Base-by-base conservation (phyloP, 345 rosid genomes). In the Citrus unshiu region DNA sequence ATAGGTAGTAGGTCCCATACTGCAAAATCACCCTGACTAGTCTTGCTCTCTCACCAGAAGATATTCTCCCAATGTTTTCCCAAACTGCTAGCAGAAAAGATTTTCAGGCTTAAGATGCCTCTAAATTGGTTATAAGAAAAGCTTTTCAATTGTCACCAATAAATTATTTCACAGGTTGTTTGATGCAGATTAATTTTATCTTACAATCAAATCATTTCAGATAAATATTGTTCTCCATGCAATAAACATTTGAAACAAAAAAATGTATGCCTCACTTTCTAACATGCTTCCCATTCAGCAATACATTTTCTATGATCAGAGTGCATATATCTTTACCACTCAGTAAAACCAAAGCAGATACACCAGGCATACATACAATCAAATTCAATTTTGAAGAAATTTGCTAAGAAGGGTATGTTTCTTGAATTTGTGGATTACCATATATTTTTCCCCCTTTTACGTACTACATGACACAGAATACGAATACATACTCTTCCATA, bases 61-160 rank as follows among this genome's bases (percentile, higher is more conserved):
- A 34, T 8, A 59, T 59, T 59, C 27, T 59, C 25, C 24, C 61
- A 21, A 21, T 19, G 24, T 8, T 24, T 59, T 59, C 62, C 27
- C 62, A 59, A 59, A 59, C 27, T 22, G 10, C 29, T 59, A 59
- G 62, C 27, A 22, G 27, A 29, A 19, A 64, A 64, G 68, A 24
- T 59, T 64, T 64, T 34, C 68, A 64, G 68, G 35, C 68, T 64
- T 64, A 32, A 64, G 68, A 64, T 14, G 40, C 68, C 68, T 64
- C 37, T 64, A 64, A 30, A 13, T 32, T 32, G n/a, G 62, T 64
- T 5, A 64, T 16, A 64, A 64, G 37, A 34, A 64, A 29, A 64
- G 39, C 40, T 16, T 59, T n/a, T 18, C 40, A 5, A 39, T 19
- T 14, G 39, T 7, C 1, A 7, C 39, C 39, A 30, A 64, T 5